A percentile compares a stretch with the other conserved stretches of the same genome.
Conservation (phyloP, 331 rosid species). For the Malus hybrid region DNA sequence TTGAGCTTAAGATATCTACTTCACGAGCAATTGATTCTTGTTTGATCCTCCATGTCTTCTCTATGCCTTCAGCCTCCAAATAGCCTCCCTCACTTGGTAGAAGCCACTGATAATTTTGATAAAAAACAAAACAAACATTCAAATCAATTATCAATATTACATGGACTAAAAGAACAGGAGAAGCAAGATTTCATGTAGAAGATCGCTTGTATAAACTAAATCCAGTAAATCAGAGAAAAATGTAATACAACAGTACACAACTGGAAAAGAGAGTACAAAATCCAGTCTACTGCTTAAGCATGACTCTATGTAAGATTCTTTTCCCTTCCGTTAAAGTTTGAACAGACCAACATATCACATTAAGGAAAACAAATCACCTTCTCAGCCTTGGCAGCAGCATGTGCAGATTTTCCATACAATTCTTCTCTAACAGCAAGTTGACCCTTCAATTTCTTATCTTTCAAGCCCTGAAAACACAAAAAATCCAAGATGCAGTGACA, state of each 20-base stretch:
- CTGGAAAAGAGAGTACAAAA: not conserved
- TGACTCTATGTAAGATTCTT: not conserved
- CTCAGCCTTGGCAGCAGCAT: constrained; percentile 72
- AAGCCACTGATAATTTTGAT: constrained; percentile 53
- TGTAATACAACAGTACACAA: not conserved
- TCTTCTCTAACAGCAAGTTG: constrained; percentile 57
- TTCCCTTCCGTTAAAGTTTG: not conserved
- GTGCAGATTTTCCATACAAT: constrained; percentile 56
- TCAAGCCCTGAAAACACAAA: constrained; percentile 39
- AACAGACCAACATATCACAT: not conserved
- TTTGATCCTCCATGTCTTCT: constrained; percentile 69
- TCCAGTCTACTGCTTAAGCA: not conserved
- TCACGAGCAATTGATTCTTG: constrained; percentile 58
- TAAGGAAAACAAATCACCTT: constrained; percentile 35
- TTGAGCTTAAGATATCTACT: constrained; percentile 59
- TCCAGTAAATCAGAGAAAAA: not conserved
- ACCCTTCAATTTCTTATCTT: constrained; percentile 73
- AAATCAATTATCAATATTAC: not conserved
- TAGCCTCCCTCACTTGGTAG: constrained; percentile 77
- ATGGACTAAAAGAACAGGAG: not conserved
- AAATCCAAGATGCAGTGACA: not conserved
- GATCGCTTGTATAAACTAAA: not conserved
- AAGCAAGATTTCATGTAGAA: not conserved
- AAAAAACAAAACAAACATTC: not conserved
- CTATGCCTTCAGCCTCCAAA: constrained; percentile 79